These are phyloP conservation scores for Venustampulla echinocandica DNA, from an alignment of 495 filamentous ascomycete species.

Conservation along the genomic window DNA sequence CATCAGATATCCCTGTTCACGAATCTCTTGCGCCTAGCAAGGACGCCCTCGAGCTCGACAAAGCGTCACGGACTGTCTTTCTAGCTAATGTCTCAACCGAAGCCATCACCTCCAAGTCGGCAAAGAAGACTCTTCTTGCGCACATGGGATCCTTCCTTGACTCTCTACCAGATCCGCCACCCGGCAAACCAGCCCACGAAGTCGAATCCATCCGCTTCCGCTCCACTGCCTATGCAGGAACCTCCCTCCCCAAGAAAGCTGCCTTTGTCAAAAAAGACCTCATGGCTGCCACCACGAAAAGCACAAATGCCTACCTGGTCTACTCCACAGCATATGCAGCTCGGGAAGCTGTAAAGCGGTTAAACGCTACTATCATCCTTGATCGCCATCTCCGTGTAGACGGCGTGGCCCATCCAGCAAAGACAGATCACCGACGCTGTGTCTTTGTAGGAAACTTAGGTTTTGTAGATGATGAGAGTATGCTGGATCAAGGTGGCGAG, in stretches of 20 bases:
- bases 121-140: constrained; percentile 62
- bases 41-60: constrained; percentile 47
- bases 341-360: constrained; percentile 59
- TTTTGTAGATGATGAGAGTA: constrained; percentile 79
- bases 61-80: constrained; percentile 85
- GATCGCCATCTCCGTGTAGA: constrained; percentile 88
- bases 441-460: constrained; percentile 96
- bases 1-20: constrained; percentile 31
- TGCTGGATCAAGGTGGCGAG: constrained; percentile 50
- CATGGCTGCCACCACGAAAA: constrained; percentile 81
- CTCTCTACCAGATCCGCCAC: constrained; percentile 28
- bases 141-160: constrained; percentile 51
- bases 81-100: constrained; percentile 79
- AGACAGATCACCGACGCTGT: constrained; percentile 76
- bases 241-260: constrained; percentile 78
- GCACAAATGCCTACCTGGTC: constrained; percentile 90
- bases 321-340: constrained; percentile 66
- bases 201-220: constrained; percentile 88
- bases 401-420: constrained; percentile 75
- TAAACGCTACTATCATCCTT: constrained; percentile 80
- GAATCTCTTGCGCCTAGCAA: constrained; percentile 37
- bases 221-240: constrained; percentile 70
- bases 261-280: constrained; percentile 75
- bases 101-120: constrained; percentile 72
- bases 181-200: constrained; percentile 45